phyloP scores from a whole-genome alignment of 2,329 filamentous ascomycete species.

The Aureobasidium sp. region DNA sequence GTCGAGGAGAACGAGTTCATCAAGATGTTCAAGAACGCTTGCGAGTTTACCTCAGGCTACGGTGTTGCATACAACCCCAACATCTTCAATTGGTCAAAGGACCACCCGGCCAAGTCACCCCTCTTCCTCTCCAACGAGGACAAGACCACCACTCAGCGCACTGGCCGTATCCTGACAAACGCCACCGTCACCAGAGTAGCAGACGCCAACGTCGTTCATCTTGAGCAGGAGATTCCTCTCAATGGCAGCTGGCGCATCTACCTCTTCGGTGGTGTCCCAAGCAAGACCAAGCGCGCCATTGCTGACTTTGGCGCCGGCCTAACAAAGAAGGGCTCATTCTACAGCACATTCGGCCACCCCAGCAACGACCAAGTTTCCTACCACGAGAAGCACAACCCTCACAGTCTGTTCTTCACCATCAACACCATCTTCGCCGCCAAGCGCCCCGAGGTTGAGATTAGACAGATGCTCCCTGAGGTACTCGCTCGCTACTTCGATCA shows the following conservation, averaged over 20 bases:
- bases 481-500: constrained; percentile 72
- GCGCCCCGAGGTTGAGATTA: constrained; percentile 62
- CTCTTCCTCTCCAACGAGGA: constrained; percentile 55
- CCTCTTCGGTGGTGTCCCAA: constrained; percentile 67
- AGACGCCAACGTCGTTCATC: constrained; percentile 81
- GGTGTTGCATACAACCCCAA: constrained; percentile 81
- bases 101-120: constrained; percentile 61
- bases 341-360: constrained; percentile 52
- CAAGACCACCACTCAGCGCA: constrained; percentile 52
- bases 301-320: constrained; percentile 61
- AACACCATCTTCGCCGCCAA: constrained; percentile 64
- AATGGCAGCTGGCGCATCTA: constrained; percentile 86
- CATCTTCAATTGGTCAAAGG: constrained; percentile 70
- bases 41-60: constrained; percentile 88
- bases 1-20: constrained; percentile 69
- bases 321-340: constrained; percentile 61
- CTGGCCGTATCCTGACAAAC: constrained; percentile 69
- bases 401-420: constrained; percentile 73
- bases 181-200: constrained; percentile 77
- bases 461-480: constrained; percentile 58
- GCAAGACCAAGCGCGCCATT: constrained; percentile 54
- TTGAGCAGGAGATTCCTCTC: constrained; percentile 81
- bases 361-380: constrained; percentile 58
- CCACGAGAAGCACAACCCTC: constrained; percentile 77
- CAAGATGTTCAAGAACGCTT: constrained; percentile 81